Evolutionary conservation across 495 filamentous ascomycete genomes (phyloP).

Genomic region (Tuber microsphaerosporum): DNA sequence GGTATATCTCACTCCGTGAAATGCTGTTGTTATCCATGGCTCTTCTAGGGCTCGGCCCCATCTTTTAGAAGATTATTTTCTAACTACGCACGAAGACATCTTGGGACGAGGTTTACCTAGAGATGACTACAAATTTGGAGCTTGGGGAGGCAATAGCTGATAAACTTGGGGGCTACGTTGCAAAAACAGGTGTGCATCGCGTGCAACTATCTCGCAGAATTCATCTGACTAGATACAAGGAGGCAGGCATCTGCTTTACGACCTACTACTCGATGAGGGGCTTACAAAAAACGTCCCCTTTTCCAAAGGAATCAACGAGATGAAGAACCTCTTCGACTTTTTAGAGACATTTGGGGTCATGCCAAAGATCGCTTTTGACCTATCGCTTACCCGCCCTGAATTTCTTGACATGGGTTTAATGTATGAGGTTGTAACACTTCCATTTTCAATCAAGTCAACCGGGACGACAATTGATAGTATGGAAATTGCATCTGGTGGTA

Average conservation of each 20-base stretch:
- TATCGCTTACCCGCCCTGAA: constrained; percentile 34
- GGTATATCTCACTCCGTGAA: not conserved
- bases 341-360: constrained; percentile 64
- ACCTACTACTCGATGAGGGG: constrained; percentile 56
- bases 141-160: constrained; percentile 63
- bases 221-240: constrained; percentile 8
- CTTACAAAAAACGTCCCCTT: constrained; percentile 61
- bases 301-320: constrained; percentile 69
- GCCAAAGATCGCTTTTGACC: constrained; percentile 47
- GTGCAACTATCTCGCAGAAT: not conserved
- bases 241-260: constrained; percentile 56
- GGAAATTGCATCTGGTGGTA: constrained; percentile 6
- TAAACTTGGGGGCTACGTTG: constrained; percentile 69
- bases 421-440: constrained; percentile 75
- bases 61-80: not conserved
- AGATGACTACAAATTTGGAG: constrained; percentile 83
- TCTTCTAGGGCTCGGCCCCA: not conserved
- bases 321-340: constrained; percentile 71
- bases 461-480: not conserved
- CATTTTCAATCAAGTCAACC: constrained; percentile 42
- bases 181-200: constrained; percentile 52
- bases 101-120: constrained; percentile 76
- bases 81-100: constrained; percentile 9
- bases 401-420: constrained; percentile 77
- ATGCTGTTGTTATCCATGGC: not conserved